Percentiles rank a stretch among this genome's conserved stretches.
phyloP scores from a whole-genome alignment of 257 asterid species.

The Plectranthus barbatus region DNA sequence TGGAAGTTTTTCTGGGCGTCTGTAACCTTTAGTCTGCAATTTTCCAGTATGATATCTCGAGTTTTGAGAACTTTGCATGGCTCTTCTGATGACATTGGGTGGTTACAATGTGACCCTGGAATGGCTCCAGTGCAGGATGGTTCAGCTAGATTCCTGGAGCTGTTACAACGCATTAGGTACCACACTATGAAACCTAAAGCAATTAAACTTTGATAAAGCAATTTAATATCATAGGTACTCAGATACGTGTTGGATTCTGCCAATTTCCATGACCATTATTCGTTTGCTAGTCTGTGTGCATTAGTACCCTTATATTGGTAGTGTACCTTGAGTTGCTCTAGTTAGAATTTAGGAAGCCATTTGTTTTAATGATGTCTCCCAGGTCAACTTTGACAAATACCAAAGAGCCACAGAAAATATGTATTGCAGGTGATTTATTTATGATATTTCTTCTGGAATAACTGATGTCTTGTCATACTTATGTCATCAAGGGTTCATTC shows the following conservation, averaged over 20 bases:
- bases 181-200: not conserved
- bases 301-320: not conserved
- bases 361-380: not conserved
- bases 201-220: not conserved
- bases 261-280: not conserved
- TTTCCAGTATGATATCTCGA: slow-evolving; percentile 47
- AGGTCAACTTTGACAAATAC: not conserved
- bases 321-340: no score
- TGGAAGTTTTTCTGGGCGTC: not conserved
- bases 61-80: slow-evolving; percentile 55
- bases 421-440: not conserved
- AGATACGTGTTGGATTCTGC: slow-evolving; percentile 1
- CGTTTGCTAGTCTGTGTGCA: not conserved
- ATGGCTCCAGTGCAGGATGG: slow-evolving; percentile 84
- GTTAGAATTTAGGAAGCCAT: not conserved
- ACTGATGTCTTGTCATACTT: not conserved
- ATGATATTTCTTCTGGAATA: not conserved
- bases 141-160: slow-evolving; percentile 64
- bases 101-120: slow-evolving; percentile 70
- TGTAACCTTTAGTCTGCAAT: slow-evolving; percentile 4
- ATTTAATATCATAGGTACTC: not conserved
- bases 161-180: slow-evolving; percentile 68
- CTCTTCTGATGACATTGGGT: slow-evolving; percentile 89
- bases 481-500: not conserved
- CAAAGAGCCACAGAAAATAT: not conserved